phyloP scores from a whole-genome alignment of 2,329 filamentous ascomycete species.

The Bipolaris bicolor region DNA sequence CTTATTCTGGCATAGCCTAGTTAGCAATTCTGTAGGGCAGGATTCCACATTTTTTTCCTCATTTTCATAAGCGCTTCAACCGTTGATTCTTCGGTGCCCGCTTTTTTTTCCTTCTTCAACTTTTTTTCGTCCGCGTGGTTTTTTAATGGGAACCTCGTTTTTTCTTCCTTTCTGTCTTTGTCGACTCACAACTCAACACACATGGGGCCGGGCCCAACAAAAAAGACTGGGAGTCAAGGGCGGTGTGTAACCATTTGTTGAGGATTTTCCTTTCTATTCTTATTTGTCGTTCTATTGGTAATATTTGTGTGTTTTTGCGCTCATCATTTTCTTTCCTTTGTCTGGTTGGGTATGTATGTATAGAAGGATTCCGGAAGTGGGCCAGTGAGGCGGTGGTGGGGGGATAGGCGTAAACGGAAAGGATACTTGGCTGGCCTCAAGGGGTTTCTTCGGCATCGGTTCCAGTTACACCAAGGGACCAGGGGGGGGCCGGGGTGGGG shows the following conservation, averaged over 20 bases:
- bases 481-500: too few relatives aligned
- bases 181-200: background rate
- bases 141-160: background rate
- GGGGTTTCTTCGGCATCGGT: too few relatives aligned
- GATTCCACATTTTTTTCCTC: conserved; percentile 15
- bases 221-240: background rate
- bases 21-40: conserved; percentile 2
- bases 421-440: too few relatives aligned
- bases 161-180: conserved; percentile 8
- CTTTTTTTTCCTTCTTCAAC: background rate
- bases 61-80: background rate
- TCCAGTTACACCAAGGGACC: too few relatives aligned
- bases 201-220: conserved; percentile 13
- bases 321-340: background rate
- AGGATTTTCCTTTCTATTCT: conserved; percentile 2
- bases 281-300: background rate
- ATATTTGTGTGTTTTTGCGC: background rate
- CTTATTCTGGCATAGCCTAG: conserved; percentile 1
- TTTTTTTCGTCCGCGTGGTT: background rate
- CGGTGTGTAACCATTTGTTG: background rate
- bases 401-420: too few relatives aligned
- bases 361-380: background rate
- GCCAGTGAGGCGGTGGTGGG: too few relatives aligned
- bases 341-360: background rate
- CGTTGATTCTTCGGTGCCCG: conserved; percentile 1